Conservation (phyloP, 257 asterid genomes). For the Pogostemon cablin region DNA sequence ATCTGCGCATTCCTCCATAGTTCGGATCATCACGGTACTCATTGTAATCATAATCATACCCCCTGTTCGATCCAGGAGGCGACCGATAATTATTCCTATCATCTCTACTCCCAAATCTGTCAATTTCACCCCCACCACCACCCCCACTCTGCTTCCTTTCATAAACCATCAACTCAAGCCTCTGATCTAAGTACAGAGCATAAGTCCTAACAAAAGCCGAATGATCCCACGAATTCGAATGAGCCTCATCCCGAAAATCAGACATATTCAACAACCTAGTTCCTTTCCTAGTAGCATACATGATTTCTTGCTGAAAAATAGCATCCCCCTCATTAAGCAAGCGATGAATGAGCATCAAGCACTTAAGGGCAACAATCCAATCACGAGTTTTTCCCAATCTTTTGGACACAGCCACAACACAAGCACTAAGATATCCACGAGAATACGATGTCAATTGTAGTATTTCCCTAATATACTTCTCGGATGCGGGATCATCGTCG, state of each 20-base stretch:
- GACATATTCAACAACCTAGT: constrained; percentile 72
- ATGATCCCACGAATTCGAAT: constrained; percentile 81
- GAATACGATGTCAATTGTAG: constrained; percentile 66
- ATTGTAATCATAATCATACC: constrained; percentile 55
- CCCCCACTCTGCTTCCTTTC: constrained; percentile 55
- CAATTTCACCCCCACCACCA: constrained; percentile 49
- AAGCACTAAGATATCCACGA: constrained; percentile 66
- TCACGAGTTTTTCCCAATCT: constrained; percentile 82
- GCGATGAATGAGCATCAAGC: constrained; percentile 69
- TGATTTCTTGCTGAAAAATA: constrained; percentile 73
- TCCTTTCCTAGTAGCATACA: constrained; percentile 79
- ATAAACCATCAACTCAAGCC: constrained; percentile 62
- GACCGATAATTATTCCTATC: constrained; percentile 52
- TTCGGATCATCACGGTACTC: constrained; percentile 52
- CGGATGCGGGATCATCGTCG: constrained; percentile 86
- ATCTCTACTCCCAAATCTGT: constrained; percentile 50
- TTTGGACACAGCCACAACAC: constrained; percentile 60
- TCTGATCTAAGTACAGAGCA: constrained; percentile 74
- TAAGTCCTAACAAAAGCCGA: constrained; percentile 74
- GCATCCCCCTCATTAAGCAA: constrained; percentile 67
- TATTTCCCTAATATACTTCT: constrained; percentile 71
- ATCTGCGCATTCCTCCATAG: constrained; percentile 72
- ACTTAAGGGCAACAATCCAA: constrained; percentile 85
- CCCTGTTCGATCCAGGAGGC: constrained; percentile 58
- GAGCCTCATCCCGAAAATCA: constrained; percentile 89